Base-by-base conservation (phyloP, 176 grass and related monocot genomes). In the Cocos nucifera region DNA sequence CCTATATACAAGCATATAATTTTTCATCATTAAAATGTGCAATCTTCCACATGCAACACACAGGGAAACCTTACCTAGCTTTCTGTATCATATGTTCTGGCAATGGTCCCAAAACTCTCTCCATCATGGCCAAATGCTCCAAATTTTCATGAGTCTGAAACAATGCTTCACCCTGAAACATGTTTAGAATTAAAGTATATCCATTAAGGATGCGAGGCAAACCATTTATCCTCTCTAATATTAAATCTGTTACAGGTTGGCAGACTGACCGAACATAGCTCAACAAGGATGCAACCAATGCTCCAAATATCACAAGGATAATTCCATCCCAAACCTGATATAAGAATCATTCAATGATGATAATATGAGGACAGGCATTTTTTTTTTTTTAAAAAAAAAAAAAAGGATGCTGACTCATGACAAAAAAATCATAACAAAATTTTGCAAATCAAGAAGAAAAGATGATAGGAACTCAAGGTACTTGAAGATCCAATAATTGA, bases 41-140 rank as follows among this genome's bases (percentile, higher is more conserved):
- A 44, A 44, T 44, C 50, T 18, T 66, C 23, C 50, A 51, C 17
- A 6, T 16, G 17, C 44, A 15, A 39, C n/a, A 54, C 64, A 22
- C 24, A 23, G 15, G 56, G 61, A 60, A 19, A 73, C 12, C 27
- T 0, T 28, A 95, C 90, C 83, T 84, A 32, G 90, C 77, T 81
- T 84, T 86, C 51, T 74, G 55, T 64, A 89, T 95, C 86, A 95
- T 95, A 61, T 69, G 80, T 61, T 83, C 85, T 50, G 90, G 86
- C 20, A 95, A 17, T 28, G 83, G 86, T 65, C 90, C 90, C 67
- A 95, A 65, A 89, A 95, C 86, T 50, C 77, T 85, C 77, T 95
- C 90, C 90, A 95, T 95, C 90, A 95, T 95, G 52, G 90, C 86
- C 51, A 95, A 59, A 74, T 95, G 90, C 73, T 95, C 90, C 64